These are phyloP conservation scores for Apiospora saccharicola DNA, from an alignment of 2,329 filamentous ascomycete genomes.

Conservation along the genomic window DNA sequence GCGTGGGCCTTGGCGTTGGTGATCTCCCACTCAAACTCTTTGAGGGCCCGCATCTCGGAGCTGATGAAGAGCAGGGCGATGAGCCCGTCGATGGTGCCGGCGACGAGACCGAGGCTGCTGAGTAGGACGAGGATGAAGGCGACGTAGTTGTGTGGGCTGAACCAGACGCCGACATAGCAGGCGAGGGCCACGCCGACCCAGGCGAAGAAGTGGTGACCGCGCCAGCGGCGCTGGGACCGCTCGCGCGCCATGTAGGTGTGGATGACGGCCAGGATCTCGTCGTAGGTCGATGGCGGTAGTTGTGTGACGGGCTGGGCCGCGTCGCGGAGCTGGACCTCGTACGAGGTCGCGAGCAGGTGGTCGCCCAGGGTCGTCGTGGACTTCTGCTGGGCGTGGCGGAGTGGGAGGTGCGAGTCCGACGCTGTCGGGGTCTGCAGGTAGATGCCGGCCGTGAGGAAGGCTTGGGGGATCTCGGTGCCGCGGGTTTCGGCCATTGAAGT, in stretches of 20 bases:
- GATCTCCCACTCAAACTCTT: slow-evolving; percentile 95
- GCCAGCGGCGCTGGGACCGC: slow-evolving; percentile 72
- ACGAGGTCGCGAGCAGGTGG: slow-evolving; percentile 35
- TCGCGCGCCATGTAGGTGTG: slow-evolving; percentile 75
- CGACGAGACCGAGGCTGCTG: slow-evolving; percentile 77
- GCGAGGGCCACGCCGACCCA: slow-evolving; percentile 73
- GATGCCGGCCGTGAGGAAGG: slow-evolving; percentile 44
- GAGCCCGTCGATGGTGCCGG: slow-evolving; percentile 83
- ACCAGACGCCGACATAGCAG: slow-evolving; percentile 87
- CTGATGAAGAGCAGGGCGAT: slow-evolving; percentile 89
- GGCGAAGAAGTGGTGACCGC: slow-evolving; percentile 75
- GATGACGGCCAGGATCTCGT: slow-evolving; percentile 77
- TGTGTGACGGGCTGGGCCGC: slow-evolving; percentile 35
- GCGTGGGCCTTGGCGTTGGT: slow-evolving; percentile 65
- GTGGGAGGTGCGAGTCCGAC: slow-evolving; percentile 35
- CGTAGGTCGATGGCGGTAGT: slow-evolving; percentile 63
- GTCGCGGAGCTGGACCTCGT: slow-evolving; percentile 41
- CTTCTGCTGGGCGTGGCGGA: slow-evolving; percentile 31
- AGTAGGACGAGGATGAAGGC: slow-evolving; percentile 82
- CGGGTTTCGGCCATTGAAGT: slow-evolving; percentile 27
- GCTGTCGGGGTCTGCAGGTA: slow-evolving; percentile 49
- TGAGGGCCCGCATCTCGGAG: slow-evolving; percentile 80
- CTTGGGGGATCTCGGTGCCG: slow-evolving; percentile 26
- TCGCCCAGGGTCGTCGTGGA: slow-evolving; percentile 8
- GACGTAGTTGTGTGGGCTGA: slow-evolving; percentile 77